These are phyloP conservation scores for Teratosphaeria epicoccoides DNA, from an alignment of 2,329 filamentous ascomycete genomes.

Conservation along the genomic window DNA sequence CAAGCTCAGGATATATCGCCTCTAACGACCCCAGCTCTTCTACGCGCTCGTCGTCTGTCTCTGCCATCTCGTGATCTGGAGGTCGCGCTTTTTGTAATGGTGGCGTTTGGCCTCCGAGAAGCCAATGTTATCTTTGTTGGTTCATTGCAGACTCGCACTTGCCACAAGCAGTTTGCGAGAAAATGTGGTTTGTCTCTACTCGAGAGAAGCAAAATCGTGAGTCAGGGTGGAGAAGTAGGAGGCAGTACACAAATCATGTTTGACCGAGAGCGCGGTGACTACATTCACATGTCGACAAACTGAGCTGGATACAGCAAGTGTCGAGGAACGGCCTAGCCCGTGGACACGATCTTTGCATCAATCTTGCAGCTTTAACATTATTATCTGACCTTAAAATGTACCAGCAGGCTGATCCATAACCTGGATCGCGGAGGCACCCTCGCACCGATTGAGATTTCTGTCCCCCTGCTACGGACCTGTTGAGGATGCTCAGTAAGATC, in stretches of 20 bases:
- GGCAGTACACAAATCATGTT: no score
- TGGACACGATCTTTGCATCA: no score
- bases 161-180: not conserved
- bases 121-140: slow-evolving; percentile 14
- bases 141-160: not conserved
- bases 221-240: no score
- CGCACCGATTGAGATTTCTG: no score
- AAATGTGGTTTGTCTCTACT: not conserved
- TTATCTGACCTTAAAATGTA: no score
- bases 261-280: not conserved
- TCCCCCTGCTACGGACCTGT: no score
- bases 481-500: no score
- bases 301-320: not conserved
- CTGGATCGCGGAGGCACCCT: no score
- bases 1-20: slow-evolving; percentile 53
- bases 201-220: no score
- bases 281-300: not conserved
- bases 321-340: not conserved
- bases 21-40: slow-evolving; percentile 50
- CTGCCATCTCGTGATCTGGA: slow-evolving; percentile 19
- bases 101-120: slow-evolving; percentile 1
- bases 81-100: not conserved
- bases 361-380: no score
- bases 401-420: no score
- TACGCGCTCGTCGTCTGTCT: slow-evolving; percentile 44